phyloP scores from a whole-genome alignment of 768 basidiomycete species.

The Lactarius hatsudake region DNA sequence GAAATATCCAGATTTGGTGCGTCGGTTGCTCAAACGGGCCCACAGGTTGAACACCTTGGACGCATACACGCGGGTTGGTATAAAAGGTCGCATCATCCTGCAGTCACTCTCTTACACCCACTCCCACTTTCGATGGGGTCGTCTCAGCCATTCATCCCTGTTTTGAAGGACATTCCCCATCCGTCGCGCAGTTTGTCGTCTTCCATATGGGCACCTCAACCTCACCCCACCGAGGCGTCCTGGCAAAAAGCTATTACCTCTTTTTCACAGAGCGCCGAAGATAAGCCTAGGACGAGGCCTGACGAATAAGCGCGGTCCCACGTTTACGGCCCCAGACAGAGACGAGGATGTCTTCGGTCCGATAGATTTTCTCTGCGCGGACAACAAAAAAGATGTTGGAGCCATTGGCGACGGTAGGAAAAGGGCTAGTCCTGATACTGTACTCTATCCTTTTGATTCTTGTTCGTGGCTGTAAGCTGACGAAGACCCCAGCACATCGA shows the following conservation, averaged over 20 bases:
- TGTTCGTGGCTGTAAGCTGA: slow-evolving; percentile 22
- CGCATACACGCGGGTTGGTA: slow-evolving; percentile 16
- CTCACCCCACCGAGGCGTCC: slow-evolving; percentile 59
- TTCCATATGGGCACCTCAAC: slow-evolving; percentile 84
- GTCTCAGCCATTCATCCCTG: slow-evolving; percentile 26
- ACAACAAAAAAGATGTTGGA: slow-evolving; percentile 53
- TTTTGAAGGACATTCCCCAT: slow-evolving; percentile 21
- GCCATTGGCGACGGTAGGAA: slow-evolving; percentile 81
- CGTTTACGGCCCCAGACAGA: slow-evolving; percentile 35
- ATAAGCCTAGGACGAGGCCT: slow-evolving; percentile 24
- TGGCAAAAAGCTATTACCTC: slow-evolving; percentile 70
- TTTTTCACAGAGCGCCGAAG: slow-evolving; percentile 48
- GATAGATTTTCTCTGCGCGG: slow-evolving; percentile 37
- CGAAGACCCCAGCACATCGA: slow-evolving; percentile 61
- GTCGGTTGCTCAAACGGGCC: slow-evolving; percentile 17
- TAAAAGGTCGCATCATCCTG: slow-evolving; percentile 25
- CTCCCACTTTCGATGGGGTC: slow-evolving; percentile 23
- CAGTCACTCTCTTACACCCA: slow-evolving; percentile 17
- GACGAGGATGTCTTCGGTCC: slow-evolving; percentile 70
- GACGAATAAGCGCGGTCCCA: slow-evolving; percentile 32
- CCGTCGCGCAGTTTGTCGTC: slow-evolving; percentile 28
- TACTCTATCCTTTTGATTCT: slow-evolving; percentile 32
- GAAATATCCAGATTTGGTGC: slow-evolving; percentile 24
- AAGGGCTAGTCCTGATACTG: slow-evolving; percentile 55
- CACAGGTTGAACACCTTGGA: slow-evolving; percentile 13